A percentile compares a stretch with the other conserved stretches of the same genome.
phyloP scores from a whole-genome alignment of 1,139 yeast genomes.

The Diutina pseudorugosa region DNA sequence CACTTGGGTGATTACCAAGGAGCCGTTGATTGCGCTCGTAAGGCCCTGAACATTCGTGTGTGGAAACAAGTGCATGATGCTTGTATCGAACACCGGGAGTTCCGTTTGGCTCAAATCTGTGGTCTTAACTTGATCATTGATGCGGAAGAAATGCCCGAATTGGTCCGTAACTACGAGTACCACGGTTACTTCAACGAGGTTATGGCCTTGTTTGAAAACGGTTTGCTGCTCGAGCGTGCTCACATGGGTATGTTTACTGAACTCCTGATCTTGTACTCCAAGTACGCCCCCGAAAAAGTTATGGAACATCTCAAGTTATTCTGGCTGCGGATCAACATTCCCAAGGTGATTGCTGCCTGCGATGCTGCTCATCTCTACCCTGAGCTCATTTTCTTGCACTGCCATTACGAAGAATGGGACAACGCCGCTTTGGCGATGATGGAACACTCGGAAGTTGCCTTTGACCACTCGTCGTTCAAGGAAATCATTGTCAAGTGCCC shows the following conservation, averaged over 20 bases:
- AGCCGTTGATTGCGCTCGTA: slow-evolving; percentile 98
- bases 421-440: slow-evolving; percentile 97
- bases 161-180: slow-evolving; percentile 77
- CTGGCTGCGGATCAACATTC: slow-evolving; percentile 97
- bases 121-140: slow-evolving; percentile 94
- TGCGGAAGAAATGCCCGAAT: slow-evolving; percentile 91
- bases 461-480: slow-evolving; percentile 89
- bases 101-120: slow-evolving; percentile 95
- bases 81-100: slow-evolving; percentile 89
- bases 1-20: slow-evolving; percentile 86
- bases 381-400: slow-evolving; percentile 87
- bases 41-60: slow-evolving; percentile 85
- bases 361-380: slow-evolving; percentile 95
- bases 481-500: slow-evolving; percentile 92
- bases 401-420: slow-evolving; percentile 99
- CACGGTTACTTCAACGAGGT: slow-evolving; percentile 89
- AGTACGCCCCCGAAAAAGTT: slow-evolving; percentile 81
- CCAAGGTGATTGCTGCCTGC: slow-evolving; percentile 90
- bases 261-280: slow-evolving; percentile 80
- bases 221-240: slow-evolving; percentile 93
- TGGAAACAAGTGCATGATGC: slow-evolving; percentile 98
- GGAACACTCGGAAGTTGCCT: slow-evolving; percentile 86
- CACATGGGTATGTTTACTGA: slow-evolving; percentile 99
- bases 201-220: slow-evolving; percentile 87
- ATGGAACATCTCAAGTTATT: slow-evolving; percentile 95